Percentiles rank a stretch among this genome's conserved stretches.
phyloP scores from a whole-genome alignment of 805 yeast species.

The Candida taoyuanica region DNA sequence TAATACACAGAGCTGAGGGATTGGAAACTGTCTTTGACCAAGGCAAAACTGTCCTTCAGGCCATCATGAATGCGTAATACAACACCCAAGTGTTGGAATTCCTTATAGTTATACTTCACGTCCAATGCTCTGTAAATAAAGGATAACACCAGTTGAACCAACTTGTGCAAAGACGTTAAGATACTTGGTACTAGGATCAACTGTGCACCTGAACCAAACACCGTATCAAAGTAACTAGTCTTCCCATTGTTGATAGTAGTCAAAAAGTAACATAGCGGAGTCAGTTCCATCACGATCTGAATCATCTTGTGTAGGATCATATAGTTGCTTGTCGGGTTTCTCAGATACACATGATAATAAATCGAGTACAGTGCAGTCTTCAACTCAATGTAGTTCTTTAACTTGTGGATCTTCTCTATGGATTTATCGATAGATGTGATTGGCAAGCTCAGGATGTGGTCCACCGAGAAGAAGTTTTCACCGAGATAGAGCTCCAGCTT shows the following conservation, averaged over 20 bases:
- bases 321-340: constrained; percentile 12
- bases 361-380: constrained; percentile 25
- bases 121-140: constrained; percentile 28
- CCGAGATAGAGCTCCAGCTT: constrained; percentile 35
- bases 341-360: constrained; percentile 23
- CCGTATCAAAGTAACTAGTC: constrained; percentile 23
- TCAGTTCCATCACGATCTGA: constrained; percentile 22
- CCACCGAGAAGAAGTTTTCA: constrained; percentile 28
- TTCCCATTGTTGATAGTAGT: constrained; percentile 22
- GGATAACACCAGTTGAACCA: constrained; percentile 14
- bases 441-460: constrained; percentile 26
- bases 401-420: constrained; percentile 24
- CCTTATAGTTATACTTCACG: constrained; percentile 23
- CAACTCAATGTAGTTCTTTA: constrained; percentile 27
- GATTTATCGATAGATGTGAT: constrained; percentile 15
- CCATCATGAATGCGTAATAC: constrained; percentile 21
- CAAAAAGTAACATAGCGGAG: constrained; percentile 24
- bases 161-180: constrained; percentile 20
- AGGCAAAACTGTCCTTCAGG: constrained; percentile 28
- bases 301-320: constrained; percentile 13
- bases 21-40: constrained; percentile 32
- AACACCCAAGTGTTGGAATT: neutral
- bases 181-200: constrained; percentile 21
- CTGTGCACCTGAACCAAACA: constrained; percentile 25
- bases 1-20: constrained; percentile 50